A percentile compares a stretch with the other conserved stretches of the same genome.
Evolutionary conservation across 2,329 filamentous ascomycete species (phyloP).

Genomic region (Leptographium wingfieldii): DNA sequence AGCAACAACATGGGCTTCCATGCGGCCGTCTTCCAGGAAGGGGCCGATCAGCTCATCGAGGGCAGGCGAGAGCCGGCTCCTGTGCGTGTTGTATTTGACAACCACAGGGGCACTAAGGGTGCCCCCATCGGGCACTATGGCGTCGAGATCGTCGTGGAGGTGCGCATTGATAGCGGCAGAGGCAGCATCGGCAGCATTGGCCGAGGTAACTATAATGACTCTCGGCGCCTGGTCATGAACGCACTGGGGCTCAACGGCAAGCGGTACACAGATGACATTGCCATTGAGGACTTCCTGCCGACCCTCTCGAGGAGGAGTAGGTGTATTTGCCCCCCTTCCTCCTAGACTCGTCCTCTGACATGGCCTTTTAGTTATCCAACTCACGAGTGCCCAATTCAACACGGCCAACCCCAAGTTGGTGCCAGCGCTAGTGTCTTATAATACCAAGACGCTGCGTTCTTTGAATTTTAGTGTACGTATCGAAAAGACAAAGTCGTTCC

Average conservation of each 20-base stretch:
- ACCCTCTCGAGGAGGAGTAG: slow-evolving; percentile 62
- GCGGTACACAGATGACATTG: slow-evolving; percentile 62
- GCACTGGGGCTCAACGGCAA: slow-evolving; percentile 55
- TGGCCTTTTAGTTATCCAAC: slow-evolving; percentile 47
- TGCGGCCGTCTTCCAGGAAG: slow-evolving; percentile 62
- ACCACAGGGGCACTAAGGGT: slow-evolving; percentile 52
- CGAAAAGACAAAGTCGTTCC: slow-evolving; percentile 54
- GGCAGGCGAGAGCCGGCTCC: slow-evolving; percentile 55
- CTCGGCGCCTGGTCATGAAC: slow-evolving; percentile 31
- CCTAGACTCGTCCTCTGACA: background rate
- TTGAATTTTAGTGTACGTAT: slow-evolving; percentile 50
- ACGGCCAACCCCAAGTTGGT: slow-evolving; percentile 52
- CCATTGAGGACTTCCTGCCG: slow-evolving; percentile 58
- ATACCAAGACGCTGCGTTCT: slow-evolving; percentile 63
- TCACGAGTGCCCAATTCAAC: slow-evolving; percentile 58
- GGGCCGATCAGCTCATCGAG: slow-evolving; percentile 46
- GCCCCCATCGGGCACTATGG: slow-evolving; percentile 55
- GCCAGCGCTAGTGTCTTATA: slow-evolving; percentile 60
- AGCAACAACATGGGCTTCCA: slow-evolving; percentile 44
- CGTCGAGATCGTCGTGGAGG: slow-evolving; percentile 57
- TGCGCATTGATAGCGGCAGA: slow-evolving; percentile 36
- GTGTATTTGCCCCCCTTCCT: slow-evolving; percentile 13
- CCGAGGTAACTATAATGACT: slow-evolving; percentile 26
- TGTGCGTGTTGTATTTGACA: slow-evolving; percentile 62
- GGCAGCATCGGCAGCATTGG: slow-evolving; percentile 25